phyloP scores from a whole-genome alignment of 768 basidiomycete genomes.

The Cystobasidium onofrii region DNA sequence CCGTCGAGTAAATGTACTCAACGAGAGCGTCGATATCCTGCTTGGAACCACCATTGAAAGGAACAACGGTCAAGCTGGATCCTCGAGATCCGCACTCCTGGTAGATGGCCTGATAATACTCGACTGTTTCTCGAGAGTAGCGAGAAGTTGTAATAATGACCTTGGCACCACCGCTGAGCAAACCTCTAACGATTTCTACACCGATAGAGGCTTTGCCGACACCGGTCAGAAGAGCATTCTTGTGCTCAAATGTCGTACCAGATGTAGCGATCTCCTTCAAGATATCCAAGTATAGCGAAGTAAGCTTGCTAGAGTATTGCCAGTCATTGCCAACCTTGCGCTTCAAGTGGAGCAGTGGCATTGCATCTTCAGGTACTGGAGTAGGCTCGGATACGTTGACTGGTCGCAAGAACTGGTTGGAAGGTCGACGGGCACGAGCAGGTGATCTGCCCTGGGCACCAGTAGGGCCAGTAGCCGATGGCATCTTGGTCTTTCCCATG shows the following conservation, averaged over 20 bases:
- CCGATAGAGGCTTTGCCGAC: slow-evolving; percentile 98
- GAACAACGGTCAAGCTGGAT: slow-evolving; percentile 93
- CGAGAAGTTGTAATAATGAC: slow-evolving; percentile 97
- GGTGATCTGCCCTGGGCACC: slow-evolving; percentile 44
- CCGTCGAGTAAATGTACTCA: slow-evolving; percentile 90
- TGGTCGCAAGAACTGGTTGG: slow-evolving; percentile 93
- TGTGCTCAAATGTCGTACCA: slow-evolving; percentile 96
- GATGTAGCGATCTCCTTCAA: slow-evolving; percentile 97
- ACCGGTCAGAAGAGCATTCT: slow-evolving; percentile 94
- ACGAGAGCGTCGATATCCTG: slow-evolving; percentile 97
- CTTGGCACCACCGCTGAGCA: slow-evolving; percentile 90
- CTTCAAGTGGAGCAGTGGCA: slow-evolving; percentile 91
- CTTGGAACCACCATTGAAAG: slow-evolving; percentile 98
- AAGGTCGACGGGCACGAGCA: slow-evolving; percentile 73
- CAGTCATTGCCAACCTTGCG: slow-evolving; percentile 88
- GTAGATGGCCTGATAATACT: slow-evolving; percentile 97
- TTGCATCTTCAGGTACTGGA: slow-evolving; percentile 73
- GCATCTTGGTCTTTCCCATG: slow-evolving; percentile 57
- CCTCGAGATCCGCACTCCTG: slow-evolving; percentile 90
- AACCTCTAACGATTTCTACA: slow-evolving; percentile 91
- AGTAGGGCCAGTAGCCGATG: slow-evolving; percentile 47
- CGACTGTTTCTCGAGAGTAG: slow-evolving; percentile 88
- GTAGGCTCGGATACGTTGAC: slow-evolving; percentile 57
- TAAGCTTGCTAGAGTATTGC: slow-evolving; percentile 97
- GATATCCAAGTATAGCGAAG: slow-evolving; percentile 79